Evolutionary conservation across 495 filamentous ascomycete genomes (phyloP).

Genomic region (Aspergillus biplanus): DNA sequence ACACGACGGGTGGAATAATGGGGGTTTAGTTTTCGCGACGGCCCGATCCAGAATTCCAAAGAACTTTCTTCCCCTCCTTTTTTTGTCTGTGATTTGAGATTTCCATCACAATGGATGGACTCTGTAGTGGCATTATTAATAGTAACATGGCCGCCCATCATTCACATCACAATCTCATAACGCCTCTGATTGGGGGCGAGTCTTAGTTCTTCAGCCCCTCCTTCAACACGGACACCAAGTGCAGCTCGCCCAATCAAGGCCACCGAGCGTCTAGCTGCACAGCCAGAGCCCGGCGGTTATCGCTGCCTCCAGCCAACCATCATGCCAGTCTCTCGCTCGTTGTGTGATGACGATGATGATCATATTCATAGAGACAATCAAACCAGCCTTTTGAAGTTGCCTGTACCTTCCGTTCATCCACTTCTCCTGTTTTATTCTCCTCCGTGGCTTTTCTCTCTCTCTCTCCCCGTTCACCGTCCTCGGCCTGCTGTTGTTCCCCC

Average conservation of each 20-base stretch:
- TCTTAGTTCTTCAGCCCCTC: constrained; percentile 15
- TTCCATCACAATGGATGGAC: background rate
- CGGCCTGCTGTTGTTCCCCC: background rate
- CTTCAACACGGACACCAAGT: constrained; percentile 9
- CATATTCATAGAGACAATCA: constrained; percentile 8
- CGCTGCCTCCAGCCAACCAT: constrained; percentile 22
- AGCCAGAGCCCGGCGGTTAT: constrained; percentile 25
- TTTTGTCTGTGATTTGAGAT: background rate
- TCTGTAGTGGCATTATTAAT: constrained; percentile 10
- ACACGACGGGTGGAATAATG: too few species aligned
- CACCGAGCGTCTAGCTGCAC: constrained; percentile 50
- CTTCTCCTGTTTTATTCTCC: constrained; percentile 12
- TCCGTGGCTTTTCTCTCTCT: constrained; percentile 13
- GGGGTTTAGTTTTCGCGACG: constrained; percentile 8
- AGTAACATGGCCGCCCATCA: background rate
- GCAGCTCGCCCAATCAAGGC: constrained; percentile 23
- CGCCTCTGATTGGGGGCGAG: constrained; percentile 17
- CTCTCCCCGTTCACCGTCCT: constrained; percentile 6
- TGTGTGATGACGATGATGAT: constrained; percentile 17
- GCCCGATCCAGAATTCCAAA: constrained; percentile 17
- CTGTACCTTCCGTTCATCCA: background rate
- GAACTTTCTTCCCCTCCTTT: background rate
- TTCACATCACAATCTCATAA: background rate
- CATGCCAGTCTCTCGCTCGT: constrained; percentile 28
- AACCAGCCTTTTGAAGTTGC: constrained; percentile 4